Evolutionary conservation across 345 rosid species (phyloP).

Genomic region (Balakata baccata): DNA sequence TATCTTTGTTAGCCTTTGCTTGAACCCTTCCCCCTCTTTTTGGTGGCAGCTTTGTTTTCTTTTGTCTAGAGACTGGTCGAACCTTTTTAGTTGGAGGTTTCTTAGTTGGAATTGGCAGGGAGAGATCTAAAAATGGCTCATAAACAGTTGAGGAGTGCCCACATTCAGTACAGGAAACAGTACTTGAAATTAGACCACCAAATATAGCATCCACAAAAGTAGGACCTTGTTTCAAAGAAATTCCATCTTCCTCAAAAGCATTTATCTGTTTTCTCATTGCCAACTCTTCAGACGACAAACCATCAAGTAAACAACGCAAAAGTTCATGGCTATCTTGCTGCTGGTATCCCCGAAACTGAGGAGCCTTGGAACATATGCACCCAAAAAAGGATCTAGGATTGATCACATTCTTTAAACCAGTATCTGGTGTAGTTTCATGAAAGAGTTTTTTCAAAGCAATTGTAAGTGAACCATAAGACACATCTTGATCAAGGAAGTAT

Average conservation of each 20-base stretch:
- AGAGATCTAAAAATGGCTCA: constrained; percentile 93
- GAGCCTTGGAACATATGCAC: constrained; percentile 65
- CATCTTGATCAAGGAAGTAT: constrained; percentile 50
- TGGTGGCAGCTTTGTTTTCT: constrained; percentile 68
- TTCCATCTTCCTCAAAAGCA: constrained; percentile 32
- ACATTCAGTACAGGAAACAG: constrained; percentile 77
- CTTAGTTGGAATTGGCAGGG: constrained; percentile 84
- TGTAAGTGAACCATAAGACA: constrained; percentile 54
- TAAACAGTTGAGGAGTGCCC: constrained; percentile 81
- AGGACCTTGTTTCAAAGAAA: constrained; percentile 36
- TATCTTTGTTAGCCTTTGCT: constrained; percentile 45
- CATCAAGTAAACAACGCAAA: constrained; percentile 80
- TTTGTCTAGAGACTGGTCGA: constrained; percentile 52
- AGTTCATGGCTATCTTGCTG: constrained; percentile 98
- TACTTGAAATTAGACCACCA: constrained; percentile 88
- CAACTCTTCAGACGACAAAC: constrained; percentile 75
- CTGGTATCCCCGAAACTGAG: constrained; percentile 87
- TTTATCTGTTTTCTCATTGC: constrained; percentile 42
- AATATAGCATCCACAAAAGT: constrained; percentile 74
- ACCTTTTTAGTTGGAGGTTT: constrained; percentile 57
- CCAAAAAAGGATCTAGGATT: constrained; percentile 76
- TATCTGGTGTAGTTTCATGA: constrained; percentile 60
- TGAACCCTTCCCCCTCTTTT: constrained; percentile 48
- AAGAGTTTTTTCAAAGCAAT: constrained; percentile 68
- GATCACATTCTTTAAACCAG: constrained; percentile 53